phyloP scores from a whole-genome alignment of 345 rosid species.

The Clarkia xantiana region DNA sequence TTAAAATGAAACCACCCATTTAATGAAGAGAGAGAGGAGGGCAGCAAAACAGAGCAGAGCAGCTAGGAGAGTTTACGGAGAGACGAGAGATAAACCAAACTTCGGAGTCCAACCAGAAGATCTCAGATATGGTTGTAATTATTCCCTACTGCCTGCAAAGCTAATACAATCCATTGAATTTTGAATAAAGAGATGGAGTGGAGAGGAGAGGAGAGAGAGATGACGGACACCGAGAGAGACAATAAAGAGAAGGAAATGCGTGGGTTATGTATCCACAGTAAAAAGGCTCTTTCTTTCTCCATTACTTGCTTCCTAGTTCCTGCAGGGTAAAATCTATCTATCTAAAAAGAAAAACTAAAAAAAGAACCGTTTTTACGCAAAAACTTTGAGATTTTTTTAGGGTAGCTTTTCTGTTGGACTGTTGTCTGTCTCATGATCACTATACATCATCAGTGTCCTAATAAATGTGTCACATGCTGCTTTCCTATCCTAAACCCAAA shows the following conservation, averaged over 20 bases:
- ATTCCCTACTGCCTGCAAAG: conserved; percentile 10
- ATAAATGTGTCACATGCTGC: too few relatives aligned
- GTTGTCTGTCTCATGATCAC: too few relatives aligned
- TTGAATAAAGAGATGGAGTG: conserved; percentile 8
- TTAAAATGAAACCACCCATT: neutral
- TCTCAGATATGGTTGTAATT: conserved; percentile 11
- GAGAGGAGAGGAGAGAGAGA: conserved; percentile 6
- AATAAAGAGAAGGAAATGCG: conserved; percentile 3
- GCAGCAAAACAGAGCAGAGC: neutral
- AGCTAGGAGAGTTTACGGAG: neutral
- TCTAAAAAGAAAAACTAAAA: too few relatives aligned
- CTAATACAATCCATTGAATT: conserved; percentile 8
- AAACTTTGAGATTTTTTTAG: too few relatives aligned
- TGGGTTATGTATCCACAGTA: conserved; percentile 4
- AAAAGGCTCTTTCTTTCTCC: conserved; percentile 1
- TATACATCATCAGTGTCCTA: too few relatives aligned
- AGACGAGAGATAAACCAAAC: neutral
- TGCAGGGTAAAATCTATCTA: too few relatives aligned
- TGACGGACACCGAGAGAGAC: neutral
- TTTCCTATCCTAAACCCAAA: too few relatives aligned
- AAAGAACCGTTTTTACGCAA: too few relatives aligned
- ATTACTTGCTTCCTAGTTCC: conserved; percentile 3
- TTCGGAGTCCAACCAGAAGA: conserved; percentile 6
- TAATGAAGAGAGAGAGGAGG: conserved; percentile 1
- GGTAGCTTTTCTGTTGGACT: too few relatives aligned